Percentiles rank a stretch among this genome's conserved stretches.
These are phyloP conservation scores for Pezicula carpinea DNA, from an alignment of 2,329 filamentous ascomycete species.

Conservation along the genomic window DNA sequence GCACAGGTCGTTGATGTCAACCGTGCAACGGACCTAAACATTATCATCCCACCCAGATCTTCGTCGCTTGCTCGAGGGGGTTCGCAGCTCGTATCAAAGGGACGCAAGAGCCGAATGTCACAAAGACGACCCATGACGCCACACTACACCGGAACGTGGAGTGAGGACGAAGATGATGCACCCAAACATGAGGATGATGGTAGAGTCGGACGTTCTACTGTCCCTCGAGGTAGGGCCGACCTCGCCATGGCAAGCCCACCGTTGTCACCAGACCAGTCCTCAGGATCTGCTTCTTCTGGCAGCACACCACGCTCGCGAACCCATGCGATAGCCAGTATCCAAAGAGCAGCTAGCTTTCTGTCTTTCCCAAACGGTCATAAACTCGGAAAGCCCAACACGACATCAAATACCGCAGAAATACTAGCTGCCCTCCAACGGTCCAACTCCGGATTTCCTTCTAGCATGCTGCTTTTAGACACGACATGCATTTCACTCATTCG, in stretches of 20 bases:
- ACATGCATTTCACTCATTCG: constrained; percentile 19
- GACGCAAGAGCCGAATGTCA: constrained; percentile 8
- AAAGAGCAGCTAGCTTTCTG: background rate
- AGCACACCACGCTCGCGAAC: background rate
- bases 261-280: constrained; percentile 6
- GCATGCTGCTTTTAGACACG: constrained; percentile 15
- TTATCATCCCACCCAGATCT: constrained; percentile 16
- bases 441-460: constrained; percentile 15
- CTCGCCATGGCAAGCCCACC: constrained; percentile 15
- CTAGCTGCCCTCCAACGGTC: constrained; percentile 15
- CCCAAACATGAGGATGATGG: background rate
- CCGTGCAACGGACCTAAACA: constrained; percentile 2
- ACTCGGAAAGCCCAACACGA: too few species aligned
- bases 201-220: background rate
- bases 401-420: constrained; percentile 5
- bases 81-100: background rate
- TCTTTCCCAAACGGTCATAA: background rate
- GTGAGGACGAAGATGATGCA: background rate
- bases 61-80: constrained; percentile 10
- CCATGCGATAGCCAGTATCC: background rate
- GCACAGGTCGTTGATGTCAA: constrained; percentile 20
- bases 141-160: background rate
- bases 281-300: background rate
- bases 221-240: constrained; percentile 5
- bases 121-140: background rate